Conservation (phyloP, 2,329 filamentous ascomycete species). For the Stachybotrys chlorohalonatus region DNA sequence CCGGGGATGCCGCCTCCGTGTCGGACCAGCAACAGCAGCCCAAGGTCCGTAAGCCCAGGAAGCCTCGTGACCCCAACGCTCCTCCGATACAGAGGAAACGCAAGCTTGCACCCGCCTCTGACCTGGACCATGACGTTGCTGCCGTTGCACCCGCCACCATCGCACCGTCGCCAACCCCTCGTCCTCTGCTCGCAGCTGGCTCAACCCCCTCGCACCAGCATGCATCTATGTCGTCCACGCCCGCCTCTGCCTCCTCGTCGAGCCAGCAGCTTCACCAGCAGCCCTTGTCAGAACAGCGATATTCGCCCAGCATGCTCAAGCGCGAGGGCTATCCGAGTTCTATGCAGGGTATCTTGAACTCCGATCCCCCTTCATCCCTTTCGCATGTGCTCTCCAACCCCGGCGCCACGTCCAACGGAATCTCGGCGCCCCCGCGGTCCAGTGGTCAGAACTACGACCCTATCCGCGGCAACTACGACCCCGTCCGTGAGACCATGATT, state of each 20-base stretch:
- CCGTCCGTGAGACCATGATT: conserved; percentile 52
- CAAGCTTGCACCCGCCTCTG: conserved; percentile 34
- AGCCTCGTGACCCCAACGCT: conserved; percentile 47
- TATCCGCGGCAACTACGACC: conserved; percentile 67
- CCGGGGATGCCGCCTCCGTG: conserved; percentile 24
- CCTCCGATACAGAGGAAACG: conserved; percentile 45
- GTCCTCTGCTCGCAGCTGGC: conserved; percentile 14
- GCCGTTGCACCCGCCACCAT: conserved; percentile 21
- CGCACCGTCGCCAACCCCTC: conserved; percentile 11
- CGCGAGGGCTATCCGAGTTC: conserved; percentile 41
- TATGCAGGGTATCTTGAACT: conserved; percentile 49
- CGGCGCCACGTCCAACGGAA: conserved; percentile 32
- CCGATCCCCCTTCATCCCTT: conserved; percentile 25
- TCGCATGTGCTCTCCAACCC: conserved; percentile 29
- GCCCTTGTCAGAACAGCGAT: conserved; percentile 21
- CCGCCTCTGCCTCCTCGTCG: conserved; percentile 8
- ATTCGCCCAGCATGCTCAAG: conserved; percentile 38
- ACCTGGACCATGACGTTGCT: conserved; percentile 26
- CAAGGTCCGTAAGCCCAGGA: conserved; percentile 28
- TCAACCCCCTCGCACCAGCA: conserved; percentile 19
- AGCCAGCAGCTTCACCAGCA: conserved; percentile 14
- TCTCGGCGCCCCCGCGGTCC: conserved; percentile 42
- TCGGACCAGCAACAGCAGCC: conserved; percentile 18
- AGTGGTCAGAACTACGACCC: conserved; percentile 85
- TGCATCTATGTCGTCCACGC: neutral